Conservation (phyloP, 192 early-diverging fungal species). For the Martensiomyces pterosporus region DNA sequence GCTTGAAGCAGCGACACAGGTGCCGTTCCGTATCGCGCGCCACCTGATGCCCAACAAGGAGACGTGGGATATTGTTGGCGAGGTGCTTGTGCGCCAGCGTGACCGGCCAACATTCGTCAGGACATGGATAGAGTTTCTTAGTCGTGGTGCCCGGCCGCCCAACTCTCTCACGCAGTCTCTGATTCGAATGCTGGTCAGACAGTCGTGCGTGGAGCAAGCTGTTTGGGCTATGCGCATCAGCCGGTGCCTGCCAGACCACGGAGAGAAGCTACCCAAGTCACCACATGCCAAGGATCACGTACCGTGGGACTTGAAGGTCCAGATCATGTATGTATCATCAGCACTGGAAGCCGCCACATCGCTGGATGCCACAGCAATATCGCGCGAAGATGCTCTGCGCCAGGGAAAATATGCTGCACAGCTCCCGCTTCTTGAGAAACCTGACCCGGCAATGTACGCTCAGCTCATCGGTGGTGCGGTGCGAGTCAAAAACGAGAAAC, state of each 20-base stretch:
- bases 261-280: conserved; percentile 17
- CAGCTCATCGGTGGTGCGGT: conserved; percentile 45
- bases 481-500: conserved; percentile 19
- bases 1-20: conserved; percentile 36
- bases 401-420: conserved; percentile 31
- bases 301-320: conserved; percentile 45
- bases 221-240: conserved; percentile 50
- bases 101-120: conserved; percentile 43
- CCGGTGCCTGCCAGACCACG: conserved; percentile 39
- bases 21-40: conserved; percentile 30
- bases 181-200: conserved; percentile 36
- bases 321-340: conserved; percentile 40
- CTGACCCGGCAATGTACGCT: conserved; percentile 32
- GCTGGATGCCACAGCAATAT: conserved; percentile 19
- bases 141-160: conserved; percentile 41
- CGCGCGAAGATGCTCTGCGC: conserved; percentile 20
- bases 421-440: conserved; percentile 27
- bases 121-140: conserved; percentile 44
- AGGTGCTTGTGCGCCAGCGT: conserved; percentile 36
- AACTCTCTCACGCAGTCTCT: conserved; percentile 24
- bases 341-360: conserved; percentile 34
- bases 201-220: conserved; percentile 43
- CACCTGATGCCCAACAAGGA: conserved; percentile 40
- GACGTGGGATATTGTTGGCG: conserved; percentile 44
- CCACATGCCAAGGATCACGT: conserved; percentile 20